A percentile compares a stretch with the other conserved stretches of the same genome.
Conservation (phyloP, 495 filamentous ascomycete species). For the Talaromyces thailandensis region DNA sequence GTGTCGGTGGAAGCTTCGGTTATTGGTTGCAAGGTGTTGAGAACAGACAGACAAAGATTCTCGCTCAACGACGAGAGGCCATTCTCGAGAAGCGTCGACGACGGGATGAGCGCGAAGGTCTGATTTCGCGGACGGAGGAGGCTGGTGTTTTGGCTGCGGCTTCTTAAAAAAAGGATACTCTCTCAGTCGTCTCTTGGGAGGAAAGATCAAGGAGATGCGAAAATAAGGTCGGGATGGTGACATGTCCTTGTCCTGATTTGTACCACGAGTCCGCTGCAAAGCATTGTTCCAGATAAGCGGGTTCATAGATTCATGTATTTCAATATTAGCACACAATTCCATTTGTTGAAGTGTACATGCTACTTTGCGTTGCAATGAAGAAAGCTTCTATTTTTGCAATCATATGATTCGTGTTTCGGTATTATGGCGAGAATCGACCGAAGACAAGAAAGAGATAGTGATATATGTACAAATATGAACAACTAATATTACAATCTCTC, state of each 20-base stretch:
- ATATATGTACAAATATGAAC: background rate
- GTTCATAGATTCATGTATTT: slow-evolving; percentile 16
- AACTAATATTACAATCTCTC: slow-evolving; percentile 19
- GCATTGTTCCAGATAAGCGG: slow-evolving; percentile 11
- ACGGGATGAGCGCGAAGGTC: slow-evolving; percentile 52
- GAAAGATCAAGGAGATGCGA: background rate
- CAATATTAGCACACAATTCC: background rate
- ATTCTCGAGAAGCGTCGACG: slow-evolving; percentile 84
- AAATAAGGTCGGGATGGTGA: slow-evolving; percentile 11
- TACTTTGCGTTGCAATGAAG: background rate
- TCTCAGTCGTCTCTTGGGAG: background rate
- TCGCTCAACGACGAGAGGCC: slow-evolving; percentile 63
- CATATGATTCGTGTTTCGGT: background rate
- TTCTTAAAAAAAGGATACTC: slow-evolving; percentile 17
- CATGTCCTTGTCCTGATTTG: slow-evolving; percentile 10
- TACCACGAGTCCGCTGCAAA: slow-evolving; percentile 24
- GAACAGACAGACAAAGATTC: slow-evolving; percentile 60
- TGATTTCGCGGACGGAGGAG: slow-evolving; percentile 23
- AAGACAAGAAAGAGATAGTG: background rate
- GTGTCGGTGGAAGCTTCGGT: slow-evolving; percentile 80
- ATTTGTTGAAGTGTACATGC: background rate
- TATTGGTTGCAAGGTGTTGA: slow-evolving; percentile 93
- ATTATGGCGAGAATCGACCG: background rate
- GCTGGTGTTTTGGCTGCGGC: slow-evolving; percentile 31
- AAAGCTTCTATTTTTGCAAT: background rate